Conservation (phyloP, 1,139 yeast species). For the Saccharomyces hybrid region DNA sequence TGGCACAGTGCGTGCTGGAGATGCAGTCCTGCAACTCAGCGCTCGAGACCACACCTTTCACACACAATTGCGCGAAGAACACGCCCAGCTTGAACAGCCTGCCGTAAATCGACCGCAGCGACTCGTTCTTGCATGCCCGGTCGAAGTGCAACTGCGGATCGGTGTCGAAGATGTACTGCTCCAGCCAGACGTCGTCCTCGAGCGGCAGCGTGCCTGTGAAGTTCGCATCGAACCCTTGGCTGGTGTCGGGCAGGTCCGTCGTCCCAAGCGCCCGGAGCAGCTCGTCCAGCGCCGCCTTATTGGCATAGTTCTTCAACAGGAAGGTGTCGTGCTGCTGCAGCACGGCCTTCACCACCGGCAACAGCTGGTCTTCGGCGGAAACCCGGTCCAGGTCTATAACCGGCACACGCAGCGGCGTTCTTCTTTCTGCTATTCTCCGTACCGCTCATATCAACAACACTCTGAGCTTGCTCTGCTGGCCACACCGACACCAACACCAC, state of each 20-base stretch:
- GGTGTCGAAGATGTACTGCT: conserved; percentile 25
- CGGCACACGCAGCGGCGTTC: conserved; percentile 9
- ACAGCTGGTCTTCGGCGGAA: conserved; percentile 17
- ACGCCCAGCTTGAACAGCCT: conserved; percentile 20
- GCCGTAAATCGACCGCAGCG: conserved; percentile 12
- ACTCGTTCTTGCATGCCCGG: conserved; percentile 11
- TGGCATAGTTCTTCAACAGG: conserved; percentile 28
- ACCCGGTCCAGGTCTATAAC: conserved; percentile 23
- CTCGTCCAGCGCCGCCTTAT: conserved; percentile 14
- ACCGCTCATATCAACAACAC: background rate
- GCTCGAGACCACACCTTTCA: conserved; percentile 13
- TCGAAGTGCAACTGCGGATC: conserved; percentile 13
- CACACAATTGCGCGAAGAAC: conserved; percentile 19
- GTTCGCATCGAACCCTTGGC: conserved; percentile 24
- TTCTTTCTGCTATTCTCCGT: background rate
- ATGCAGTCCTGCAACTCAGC: conserved; percentile 3
- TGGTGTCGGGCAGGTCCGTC: conserved; percentile 10
- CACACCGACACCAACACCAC: background rate
- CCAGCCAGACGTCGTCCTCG: conserved; percentile 15
- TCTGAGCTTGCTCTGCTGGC: background rate
- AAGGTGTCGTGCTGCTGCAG: conserved; percentile 22
- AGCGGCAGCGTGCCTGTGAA: conserved; percentile 22
- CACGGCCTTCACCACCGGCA: conserved; percentile 19
- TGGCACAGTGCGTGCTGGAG: conserved; percentile 8
- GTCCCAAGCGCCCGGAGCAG: conserved; percentile 8